Conservation (phyloP, 2,329 filamentous ascomycete genomes). For the Alternaria hordeiaustralica region DNA sequence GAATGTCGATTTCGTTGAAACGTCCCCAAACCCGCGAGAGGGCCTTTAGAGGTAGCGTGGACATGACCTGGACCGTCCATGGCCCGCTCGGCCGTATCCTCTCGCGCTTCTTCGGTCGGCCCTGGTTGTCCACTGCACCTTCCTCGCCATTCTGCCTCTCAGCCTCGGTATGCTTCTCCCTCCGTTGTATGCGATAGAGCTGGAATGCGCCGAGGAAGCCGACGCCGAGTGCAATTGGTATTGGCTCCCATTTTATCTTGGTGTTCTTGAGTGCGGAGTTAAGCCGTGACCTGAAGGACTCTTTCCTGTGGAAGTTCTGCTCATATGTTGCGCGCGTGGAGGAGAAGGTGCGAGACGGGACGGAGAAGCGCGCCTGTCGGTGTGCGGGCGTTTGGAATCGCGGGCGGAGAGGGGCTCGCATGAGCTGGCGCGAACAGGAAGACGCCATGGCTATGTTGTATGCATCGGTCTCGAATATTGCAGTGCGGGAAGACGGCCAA, state of each 20-base stretch:
- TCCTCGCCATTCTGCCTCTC: constrained; percentile 56
- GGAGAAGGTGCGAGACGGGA: constrained; percentile 40
- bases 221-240: constrained; percentile 85
- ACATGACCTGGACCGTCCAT: constrained; percentile 95
- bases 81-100: constrained; percentile 82
- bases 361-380: constrained; percentile 23
- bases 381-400: constrained; percentile 17
- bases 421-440: constrained; percentile 35
- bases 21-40: constrained; percentile 87
- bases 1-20: constrained; percentile 89
- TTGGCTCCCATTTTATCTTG: constrained; percentile 85
- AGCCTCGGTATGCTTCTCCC: constrained; percentile 54
- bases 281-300: constrained; percentile 64
- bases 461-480: not conserved
- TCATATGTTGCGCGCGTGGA: constrained; percentile 52
- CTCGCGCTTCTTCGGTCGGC: constrained; percentile 60
- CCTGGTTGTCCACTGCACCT: constrained; percentile 44
- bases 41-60: constrained; percentile 87
- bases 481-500: not conserved
- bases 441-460: constrained; percentile 38
- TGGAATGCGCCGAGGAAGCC: constrained; percentile 83
- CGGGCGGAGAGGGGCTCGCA: constrained; percentile 25
- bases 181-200: constrained; percentile 74
- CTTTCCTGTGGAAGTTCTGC: constrained; percentile 52
- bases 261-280: constrained; percentile 66